Conservation (phyloP, 2,329 filamentous ascomycete species). For the Phaeosphaeriaceae sp. region DNA sequence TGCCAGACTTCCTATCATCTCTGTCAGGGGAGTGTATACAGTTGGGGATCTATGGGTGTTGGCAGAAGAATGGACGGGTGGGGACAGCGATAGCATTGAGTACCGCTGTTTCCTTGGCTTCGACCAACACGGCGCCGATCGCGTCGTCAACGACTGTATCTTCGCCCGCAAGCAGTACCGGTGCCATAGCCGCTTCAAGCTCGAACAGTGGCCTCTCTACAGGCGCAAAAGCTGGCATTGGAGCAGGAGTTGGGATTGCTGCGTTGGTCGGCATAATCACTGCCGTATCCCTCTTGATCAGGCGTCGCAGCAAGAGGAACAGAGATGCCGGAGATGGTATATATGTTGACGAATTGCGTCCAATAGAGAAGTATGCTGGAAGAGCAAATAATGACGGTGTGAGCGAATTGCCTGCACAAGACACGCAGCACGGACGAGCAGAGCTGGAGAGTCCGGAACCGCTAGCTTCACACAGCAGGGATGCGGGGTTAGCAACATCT, state of each 20-base stretch:
- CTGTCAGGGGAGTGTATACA: not conserved
- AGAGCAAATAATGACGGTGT: not conserved
- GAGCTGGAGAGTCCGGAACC: not conserved
- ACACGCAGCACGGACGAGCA: not conserved
- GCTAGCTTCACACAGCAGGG: not conserved
- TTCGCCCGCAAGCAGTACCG: not conserved
- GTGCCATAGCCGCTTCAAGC: not conserved
- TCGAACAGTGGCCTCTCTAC: not conserved
- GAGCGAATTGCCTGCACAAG: not conserved
- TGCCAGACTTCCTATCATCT: not conserved
- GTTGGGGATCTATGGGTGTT: not conserved
- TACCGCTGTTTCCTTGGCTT: not conserved
- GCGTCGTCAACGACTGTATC: not conserved
- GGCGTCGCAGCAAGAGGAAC: not conserved
- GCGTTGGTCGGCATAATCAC: not conserved
- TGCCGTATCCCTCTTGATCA: not conserved
- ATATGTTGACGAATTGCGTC: not conserved
- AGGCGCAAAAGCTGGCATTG: not conserved
- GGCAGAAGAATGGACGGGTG: not conserved
- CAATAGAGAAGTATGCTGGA: not conserved
- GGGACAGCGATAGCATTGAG: not conserved
- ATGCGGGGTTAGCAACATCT: not conserved
- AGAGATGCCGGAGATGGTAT: not conserved
- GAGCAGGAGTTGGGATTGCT: not conserved
- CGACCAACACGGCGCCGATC: not conserved